phyloP scores from a whole-genome alignment of 257 asterid species.

The Ocimum tenuiflorum region DNA sequence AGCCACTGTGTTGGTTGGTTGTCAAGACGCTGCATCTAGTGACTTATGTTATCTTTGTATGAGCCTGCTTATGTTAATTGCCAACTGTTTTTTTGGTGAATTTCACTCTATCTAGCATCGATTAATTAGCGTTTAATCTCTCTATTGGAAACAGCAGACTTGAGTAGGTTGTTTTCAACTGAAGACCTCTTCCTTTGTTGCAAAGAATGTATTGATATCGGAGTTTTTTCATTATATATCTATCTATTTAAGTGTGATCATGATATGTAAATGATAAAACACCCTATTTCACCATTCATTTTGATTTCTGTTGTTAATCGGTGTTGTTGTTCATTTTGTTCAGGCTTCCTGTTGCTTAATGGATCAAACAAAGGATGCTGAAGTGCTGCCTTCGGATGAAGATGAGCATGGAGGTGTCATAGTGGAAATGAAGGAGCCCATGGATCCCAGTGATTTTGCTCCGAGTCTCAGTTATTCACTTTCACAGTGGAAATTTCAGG shows the following conservation, averaged over 20 bases:
- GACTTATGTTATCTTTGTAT: background rate
- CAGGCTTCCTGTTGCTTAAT: constrained; percentile 23
- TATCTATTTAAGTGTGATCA: background rate
- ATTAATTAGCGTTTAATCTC: too few relatives aligned
- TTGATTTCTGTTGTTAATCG: background rate
- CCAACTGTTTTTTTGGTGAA: background rate
- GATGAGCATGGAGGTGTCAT: constrained; percentile 64
- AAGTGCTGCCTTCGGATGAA: constrained; percentile 39
- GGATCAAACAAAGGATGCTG: constrained; percentile 32
- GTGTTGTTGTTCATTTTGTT: background rate
- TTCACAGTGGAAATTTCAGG: constrained; percentile 60
- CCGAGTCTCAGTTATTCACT: constrained; percentile 43
- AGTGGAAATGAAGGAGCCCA: constrained; percentile 49
- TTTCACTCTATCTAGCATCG: too few relatives aligned
- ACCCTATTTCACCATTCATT: background rate
- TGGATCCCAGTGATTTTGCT: constrained; percentile 42
- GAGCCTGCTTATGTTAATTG: background rate
- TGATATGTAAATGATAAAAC: background rate
- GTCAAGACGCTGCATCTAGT: background rate
- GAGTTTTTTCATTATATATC: background rate
- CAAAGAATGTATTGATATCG: too few relatives aligned
- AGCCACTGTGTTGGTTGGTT: background rate
- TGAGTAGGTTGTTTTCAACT: background rate
- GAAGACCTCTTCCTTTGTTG: background rate
- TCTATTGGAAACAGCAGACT: background rate